A percentile compares a stretch with the other conserved stretches of the same genome.
Conservation (phyloP, 441 rosid genomes). For the Pelargonium fulgidum region DNA sequence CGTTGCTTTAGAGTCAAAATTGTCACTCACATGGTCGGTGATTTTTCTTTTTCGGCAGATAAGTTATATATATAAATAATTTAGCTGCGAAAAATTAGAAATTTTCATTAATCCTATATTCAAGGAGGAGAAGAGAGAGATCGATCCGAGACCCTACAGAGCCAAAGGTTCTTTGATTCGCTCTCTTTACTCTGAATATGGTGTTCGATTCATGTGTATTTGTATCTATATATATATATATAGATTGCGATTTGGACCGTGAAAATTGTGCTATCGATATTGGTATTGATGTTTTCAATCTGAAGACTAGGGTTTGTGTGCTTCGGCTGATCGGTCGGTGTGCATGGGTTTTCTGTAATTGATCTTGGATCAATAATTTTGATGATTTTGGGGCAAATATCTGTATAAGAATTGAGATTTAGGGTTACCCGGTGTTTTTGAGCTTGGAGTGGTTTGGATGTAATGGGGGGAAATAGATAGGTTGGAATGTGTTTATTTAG, state of each 20-base stretch:
- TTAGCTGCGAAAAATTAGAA: too few relatives aligned
- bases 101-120: neutral
- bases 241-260: neutral
- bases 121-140: slow-evolving; percentile 7
- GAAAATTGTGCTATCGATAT: neutral
- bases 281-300: neutral
- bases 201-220: neutral
- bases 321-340: neutral
- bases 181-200: neutral
- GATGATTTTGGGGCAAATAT: neutral
- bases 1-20: too few relatives aligned
- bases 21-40: too few relatives aligned
- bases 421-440: too few relatives aligned
- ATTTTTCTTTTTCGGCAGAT: too few relatives aligned
- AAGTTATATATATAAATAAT: too few relatives aligned
- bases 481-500: too few relatives aligned
- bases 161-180: neutral
- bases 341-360: slow-evolving; percentile 5
- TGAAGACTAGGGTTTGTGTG: slow-evolving; percentile 8
- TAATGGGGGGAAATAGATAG: neutral
- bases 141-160: neutral
- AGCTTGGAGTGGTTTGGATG: neutral
- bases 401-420: neutral
- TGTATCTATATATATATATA: neutral
- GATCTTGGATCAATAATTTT: neutral